Evolutionary conservation across 1,284 basidiomycete genomes (phyloP), one percentile per base, ranked within the genome.

Genomic region (Ceratobasidium sp.): DNA sequence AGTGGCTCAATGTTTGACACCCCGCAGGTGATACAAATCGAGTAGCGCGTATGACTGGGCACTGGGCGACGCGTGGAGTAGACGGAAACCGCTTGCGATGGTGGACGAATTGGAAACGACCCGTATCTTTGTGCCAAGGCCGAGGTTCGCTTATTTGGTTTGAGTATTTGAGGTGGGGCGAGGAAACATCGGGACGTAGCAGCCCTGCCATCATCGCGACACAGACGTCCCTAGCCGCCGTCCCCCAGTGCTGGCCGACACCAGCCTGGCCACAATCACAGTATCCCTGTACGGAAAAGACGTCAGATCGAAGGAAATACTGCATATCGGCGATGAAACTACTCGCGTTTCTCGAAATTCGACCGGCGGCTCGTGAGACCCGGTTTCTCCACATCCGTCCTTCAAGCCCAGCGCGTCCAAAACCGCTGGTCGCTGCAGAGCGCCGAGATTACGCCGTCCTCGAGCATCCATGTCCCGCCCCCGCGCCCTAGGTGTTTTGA

Each of bases 241-340:
- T 37, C 6, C 34, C 34, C 34, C 34, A 37, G 27, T 59, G 56
- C 19, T 37, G 11, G 56, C 34, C 24, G 34, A 13, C 34, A 24
- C 14, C 56, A 37, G 56, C 34, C 56, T n/a, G 54, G 56, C 27
- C 34, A 65, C 63, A 48, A 31, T 49, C 46, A 31, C 41, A 27
- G 41, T n/a, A 29, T 43, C 61, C 22, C 63, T 53, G 2, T 24
- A 13, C 63, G 63, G 49, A 34, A 34, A 53, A 65, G 3, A 37
- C 31, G 27, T 65, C 46, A 51, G 63, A 65, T 53, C 46, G 62
- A 49, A 31, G 22, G 24, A 41, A 62, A 62, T 31, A 46, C 39
- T 43, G n/a, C 29, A 49, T 14, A 65, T 65, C 63, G 63, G 46
- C 48, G 63, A 65, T 65, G 63, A 65, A 65, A 65, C 27, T 53